These are phyloP conservation scores for Sporisorium scitamineum DNA, from an alignment of 1,284 basidiomycete species.

Conservation along the genomic window DNA sequence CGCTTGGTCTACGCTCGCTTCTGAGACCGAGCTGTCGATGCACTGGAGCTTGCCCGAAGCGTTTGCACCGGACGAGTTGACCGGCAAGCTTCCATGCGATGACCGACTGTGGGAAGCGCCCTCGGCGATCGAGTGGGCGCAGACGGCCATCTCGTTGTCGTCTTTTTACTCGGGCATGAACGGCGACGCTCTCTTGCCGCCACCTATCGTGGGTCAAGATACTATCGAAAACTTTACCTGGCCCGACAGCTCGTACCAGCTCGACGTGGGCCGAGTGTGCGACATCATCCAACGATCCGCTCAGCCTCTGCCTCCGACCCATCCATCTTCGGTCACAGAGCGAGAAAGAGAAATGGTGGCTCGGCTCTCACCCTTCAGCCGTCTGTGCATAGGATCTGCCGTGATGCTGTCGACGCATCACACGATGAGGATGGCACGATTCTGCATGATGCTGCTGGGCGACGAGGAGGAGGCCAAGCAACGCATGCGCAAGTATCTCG, in stretches of 20 bases:
- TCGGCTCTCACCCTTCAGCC: slow-evolving; percentile 18
- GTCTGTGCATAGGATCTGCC: slow-evolving; percentile 22
- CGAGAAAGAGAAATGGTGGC: slow-evolving; percentile 1
- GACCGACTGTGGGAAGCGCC: slow-evolving; percentile 27
- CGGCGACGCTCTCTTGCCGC: neutral
- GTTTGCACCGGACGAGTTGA: slow-evolving; percentile 23
- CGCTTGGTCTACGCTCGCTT: slow-evolving; percentile 21
- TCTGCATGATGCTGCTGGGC: slow-evolving; percentile 21
- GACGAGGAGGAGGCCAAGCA: slow-evolving; percentile 14
- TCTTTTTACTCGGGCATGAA: neutral
- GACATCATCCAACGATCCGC: slow-evolving; percentile 14
- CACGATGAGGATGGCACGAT: slow-evolving; percentile 23
- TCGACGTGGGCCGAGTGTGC: slow-evolving; percentile 3
- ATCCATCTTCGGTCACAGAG: slow-evolving; percentile 3
- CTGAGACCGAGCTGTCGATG: slow-evolving; percentile 24
- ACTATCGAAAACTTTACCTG: slow-evolving; percentile 2
- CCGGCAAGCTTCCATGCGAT: slow-evolving; percentile 19
- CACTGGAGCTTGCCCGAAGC: slow-evolving; percentile 24
- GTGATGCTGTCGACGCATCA: slow-evolving; percentile 25
- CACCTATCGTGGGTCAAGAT: neutral
- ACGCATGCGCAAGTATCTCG: slow-evolving; percentile 11
- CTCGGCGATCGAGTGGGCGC: slow-evolving; percentile 21
- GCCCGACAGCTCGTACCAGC: slow-evolving; percentile 9
- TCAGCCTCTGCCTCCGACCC: neutral
- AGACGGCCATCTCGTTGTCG: slow-evolving; percentile 11